Evolutionary conservation across 2,329 filamentous ascomycete genomes (phyloP).

Genomic region (Beauveria sp.): DNA sequence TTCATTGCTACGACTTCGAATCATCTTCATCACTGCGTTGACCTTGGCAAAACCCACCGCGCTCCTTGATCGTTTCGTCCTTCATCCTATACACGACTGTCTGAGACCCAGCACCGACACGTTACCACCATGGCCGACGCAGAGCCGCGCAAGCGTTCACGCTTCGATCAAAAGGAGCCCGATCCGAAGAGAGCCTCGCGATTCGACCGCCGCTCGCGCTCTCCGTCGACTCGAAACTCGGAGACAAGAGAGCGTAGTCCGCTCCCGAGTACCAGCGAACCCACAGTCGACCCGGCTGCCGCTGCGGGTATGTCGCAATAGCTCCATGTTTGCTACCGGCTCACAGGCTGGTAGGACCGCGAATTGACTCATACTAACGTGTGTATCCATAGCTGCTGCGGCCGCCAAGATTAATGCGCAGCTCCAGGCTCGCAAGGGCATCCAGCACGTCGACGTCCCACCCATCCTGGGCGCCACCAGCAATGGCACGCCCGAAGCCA

Average conservation of each 20-base stretch:
- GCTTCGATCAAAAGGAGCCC: slow-evolving; percentile 87
- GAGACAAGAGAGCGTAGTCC: slow-evolving; percentile 81
- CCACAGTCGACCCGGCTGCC: slow-evolving; percentile 60
- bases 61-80: no score
- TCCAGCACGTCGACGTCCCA: slow-evolving; percentile 84
- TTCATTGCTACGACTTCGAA: not conserved
- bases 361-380: not conserved
- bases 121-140: slow-evolving; percentile 56
- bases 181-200: slow-evolving; percentile 69
- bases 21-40: no score
- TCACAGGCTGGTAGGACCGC: not conserved
- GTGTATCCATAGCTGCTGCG: slow-evolving; percentile 59
- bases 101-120: not conserved
- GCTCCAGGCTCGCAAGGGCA: slow-evolving; percentile 77
- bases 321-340: not conserved
- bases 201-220: slow-evolving; percentile 88
- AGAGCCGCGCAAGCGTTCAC: slow-evolving; percentile 70
- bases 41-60: not conserved
- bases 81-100: not conserved
- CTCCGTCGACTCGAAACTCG: slow-evolving; percentile 59
- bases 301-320: slow-evolving; percentile 57
- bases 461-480: slow-evolving; percentile 60
- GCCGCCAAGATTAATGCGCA: slow-evolving; percentile 82
- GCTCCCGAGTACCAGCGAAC: slow-evolving; percentile 39
- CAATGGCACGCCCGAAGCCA: slow-evolving; percentile 29